Conservation (phyloP, 192 early-diverging fungal genomes). For the Coemansia sp. region DNA sequence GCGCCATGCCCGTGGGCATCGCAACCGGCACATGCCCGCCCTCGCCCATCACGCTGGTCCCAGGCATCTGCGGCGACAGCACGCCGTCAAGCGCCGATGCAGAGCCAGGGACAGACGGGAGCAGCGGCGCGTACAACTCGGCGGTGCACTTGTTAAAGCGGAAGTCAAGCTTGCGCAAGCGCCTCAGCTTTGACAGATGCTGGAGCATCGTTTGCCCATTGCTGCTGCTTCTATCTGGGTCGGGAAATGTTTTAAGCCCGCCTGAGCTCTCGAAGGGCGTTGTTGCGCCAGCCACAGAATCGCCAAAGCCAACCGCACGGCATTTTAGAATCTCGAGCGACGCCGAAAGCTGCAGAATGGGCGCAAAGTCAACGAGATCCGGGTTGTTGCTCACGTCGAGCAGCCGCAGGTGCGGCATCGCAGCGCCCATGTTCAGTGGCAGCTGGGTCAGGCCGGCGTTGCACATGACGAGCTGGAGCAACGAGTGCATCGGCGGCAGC, state of each 20-base stretch:
- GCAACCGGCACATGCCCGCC: constrained; percentile 3
- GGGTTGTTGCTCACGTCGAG: constrained; percentile 51
- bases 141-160: constrained; percentile 43
- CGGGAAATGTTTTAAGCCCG: constrained; percentile 15
- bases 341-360: constrained; percentile 31
- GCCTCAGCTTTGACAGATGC: constrained; percentile 22
- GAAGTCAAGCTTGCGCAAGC: constrained; percentile 33
- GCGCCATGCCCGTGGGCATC: constrained; percentile 1
- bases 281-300: neutral
- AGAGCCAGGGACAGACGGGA: neutral
- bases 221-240: neutral
- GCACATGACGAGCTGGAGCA: constrained; percentile 40
- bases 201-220: constrained; percentile 15
- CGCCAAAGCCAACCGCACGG: constrained; percentile 35
- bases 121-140: constrained; percentile 39
- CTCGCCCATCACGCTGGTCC: constrained; percentile 27
- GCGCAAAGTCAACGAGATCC: constrained; percentile 28
- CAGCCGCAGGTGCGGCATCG: constrained; percentile 31
- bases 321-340: constrained; percentile 45
- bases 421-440: constrained; percentile 38
- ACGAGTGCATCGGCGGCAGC: constrained; percentile 22
- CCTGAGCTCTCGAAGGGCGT: constrained; percentile 2
- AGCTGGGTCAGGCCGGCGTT: constrained; percentile 36
- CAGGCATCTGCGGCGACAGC: constrained; percentile 34
- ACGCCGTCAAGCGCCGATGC: constrained; percentile 25